Base-by-base conservation (phyloP, 371 early-diverging fungal genomes). In the Smittium culicis region DNA sequence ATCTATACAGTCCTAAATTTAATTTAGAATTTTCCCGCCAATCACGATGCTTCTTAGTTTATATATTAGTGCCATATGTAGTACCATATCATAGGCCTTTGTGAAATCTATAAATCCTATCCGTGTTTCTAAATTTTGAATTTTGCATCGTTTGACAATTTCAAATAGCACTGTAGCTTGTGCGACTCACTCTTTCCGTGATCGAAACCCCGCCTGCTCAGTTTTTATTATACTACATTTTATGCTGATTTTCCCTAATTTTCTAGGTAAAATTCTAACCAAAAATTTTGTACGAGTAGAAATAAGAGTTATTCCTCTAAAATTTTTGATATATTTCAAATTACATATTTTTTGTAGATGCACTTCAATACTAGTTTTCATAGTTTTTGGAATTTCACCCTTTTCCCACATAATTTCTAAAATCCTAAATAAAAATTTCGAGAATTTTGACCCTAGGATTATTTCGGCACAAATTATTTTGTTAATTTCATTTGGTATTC, bases 61-160 rank as follows among this genome's bases (percentile, higher is more conserved):
- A 27, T 59, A 29, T 32, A 59, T 59, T 25, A 59, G 32, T 11
- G 32, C 30, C 30, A 29, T 32, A 25, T 59, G 60, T 14, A n/a
- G 60, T 5, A 59, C 60, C 5, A 27, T 5, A n/a, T 59, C 60
- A 32, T 63, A 63, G 27, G 63, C 63, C n/a, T 63, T 63, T 63
- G 63, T n/a, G 35, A 63, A 63, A 33, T 63, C 25, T 30, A 63
- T 63, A 63, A 63, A 63, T 11, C 11, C 63, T 30, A 63, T 63
- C 63, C 63, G 32, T 63, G 63, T 63, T 63, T 27, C 2, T 33
- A 34, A 2, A n/a, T 35, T n/a, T 5, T 31, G 20, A n/a, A 63
- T 5, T 33, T 63, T 63, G 11, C 63, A 30, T 63, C 63, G 20
- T 33, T 32, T 63, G 2, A 63, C 63, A 14, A 63, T 27, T 63